Percentiles rank a stretch among this genome's conserved stretches.
Conservation (phyloP, 2,329 filamentous ascomycete species). For the Aspergillus viridinutans region DNA sequence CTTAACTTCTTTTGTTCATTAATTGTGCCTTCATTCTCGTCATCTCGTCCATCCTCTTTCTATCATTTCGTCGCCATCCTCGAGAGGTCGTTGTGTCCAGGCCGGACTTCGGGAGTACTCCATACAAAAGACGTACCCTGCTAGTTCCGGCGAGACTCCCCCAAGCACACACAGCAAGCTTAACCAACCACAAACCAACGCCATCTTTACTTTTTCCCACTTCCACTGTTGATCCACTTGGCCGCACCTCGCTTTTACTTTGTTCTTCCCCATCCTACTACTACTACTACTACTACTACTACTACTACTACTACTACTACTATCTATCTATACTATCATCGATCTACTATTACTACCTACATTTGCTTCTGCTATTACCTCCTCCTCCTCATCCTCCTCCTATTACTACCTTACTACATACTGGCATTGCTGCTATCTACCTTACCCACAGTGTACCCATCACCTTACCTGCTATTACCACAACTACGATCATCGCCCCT, state of each 20-base stretch:
- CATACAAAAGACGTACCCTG: background rate
- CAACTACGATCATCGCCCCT: background rate
- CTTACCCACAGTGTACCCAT: too few species aligned
- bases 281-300: background rate
- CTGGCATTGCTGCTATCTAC: too few species aligned
- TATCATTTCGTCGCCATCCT: background rate
- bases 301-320: background rate
- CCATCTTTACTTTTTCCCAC: background rate
- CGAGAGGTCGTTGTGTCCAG: background rate
- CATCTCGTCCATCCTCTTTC: background rate
- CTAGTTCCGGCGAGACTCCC: background rate
- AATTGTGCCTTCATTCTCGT: background rate
- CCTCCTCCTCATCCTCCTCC: background rate
- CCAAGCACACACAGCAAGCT: background rate
- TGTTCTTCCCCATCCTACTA: background rate
- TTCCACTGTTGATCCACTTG: background rate
- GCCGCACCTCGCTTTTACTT: background rate
- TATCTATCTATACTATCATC: background rate
- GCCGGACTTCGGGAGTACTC: background rate
- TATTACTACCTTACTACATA: background rate
- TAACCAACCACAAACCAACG: background rate
- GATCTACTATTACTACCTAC: background rate
- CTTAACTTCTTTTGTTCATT: background rate
- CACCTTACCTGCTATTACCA: background rate
- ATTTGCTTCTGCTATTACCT: background rate